These are phyloP conservation scores for Sphaerulina vaccinii DNA, from an alignment of 2,329 filamentous ascomycete genomes.

Conservation along the genomic window DNA sequence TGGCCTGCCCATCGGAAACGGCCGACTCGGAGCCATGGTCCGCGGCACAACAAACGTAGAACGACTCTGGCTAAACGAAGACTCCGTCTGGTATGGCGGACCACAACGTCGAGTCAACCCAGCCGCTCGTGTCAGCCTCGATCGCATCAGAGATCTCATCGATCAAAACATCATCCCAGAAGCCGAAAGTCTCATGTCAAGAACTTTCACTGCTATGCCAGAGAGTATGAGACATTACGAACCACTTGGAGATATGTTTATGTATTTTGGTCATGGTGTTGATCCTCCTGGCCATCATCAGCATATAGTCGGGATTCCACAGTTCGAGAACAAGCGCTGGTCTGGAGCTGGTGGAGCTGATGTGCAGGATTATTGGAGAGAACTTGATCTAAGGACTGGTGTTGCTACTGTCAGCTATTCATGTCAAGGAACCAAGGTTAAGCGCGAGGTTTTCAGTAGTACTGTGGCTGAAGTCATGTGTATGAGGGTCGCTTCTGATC, in stretches of 20 bases:
- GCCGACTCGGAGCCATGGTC: constrained; percentile 13
- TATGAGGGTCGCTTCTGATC: background rate
- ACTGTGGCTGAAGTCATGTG: constrained; percentile 2
- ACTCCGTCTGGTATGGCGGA: constrained; percentile 17
- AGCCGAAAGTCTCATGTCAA: constrained; percentile 2
- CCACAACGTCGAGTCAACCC: constrained; percentile 12
- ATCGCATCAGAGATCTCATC: constrained; percentile 4
- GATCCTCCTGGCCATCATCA: constrained; percentile 3
- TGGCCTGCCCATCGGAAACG: constrained; percentile 17
- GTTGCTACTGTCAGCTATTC: background rate
- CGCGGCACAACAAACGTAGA: constrained; percentile 10
- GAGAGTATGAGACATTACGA: constrained; percentile 6
- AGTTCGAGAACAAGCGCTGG: constrained; percentile 2
- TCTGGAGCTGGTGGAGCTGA: background rate
- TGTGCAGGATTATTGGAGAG: constrained; percentile 1
- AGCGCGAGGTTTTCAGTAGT: background rate
- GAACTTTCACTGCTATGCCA: constrained; percentile 3
- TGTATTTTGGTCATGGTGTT: constrained; percentile 3
- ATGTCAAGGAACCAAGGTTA: background rate
- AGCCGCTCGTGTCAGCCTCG: constrained; percentile 6
- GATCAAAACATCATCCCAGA: constrained; percentile 1
- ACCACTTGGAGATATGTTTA: background rate
- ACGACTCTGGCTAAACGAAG: constrained; percentile 16
- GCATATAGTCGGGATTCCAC: background rate
- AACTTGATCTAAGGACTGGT: background rate